Percentiles rank a stretch among this genome's conserved stretches.
Evolutionary conservation across 208 protist species (phyloP).

Genomic region (Trypanosoma rangeli): DNA sequence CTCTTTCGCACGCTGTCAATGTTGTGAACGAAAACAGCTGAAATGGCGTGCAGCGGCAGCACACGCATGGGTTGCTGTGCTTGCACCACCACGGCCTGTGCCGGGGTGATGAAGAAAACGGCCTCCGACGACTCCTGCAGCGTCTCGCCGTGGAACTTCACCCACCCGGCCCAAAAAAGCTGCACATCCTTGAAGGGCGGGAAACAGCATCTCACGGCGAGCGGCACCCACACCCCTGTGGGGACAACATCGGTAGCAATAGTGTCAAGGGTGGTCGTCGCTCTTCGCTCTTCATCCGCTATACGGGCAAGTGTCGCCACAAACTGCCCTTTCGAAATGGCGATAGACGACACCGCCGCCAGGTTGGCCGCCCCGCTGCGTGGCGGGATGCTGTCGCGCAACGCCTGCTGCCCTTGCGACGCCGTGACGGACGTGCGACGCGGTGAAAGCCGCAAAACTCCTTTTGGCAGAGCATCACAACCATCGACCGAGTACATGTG

Average conservation of each 20-base stretch:
- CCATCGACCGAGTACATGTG: neutral
- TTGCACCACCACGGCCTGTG: constrained; percentile 14
- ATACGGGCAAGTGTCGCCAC: constrained; percentile 11
- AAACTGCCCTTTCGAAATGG: neutral
- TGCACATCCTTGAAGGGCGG: constrained; percentile 19
- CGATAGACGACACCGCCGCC: neutral
- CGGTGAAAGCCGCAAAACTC: neutral
- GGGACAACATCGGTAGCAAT: neutral
- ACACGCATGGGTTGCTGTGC: constrained; percentile 12
- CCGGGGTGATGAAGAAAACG: constrained; percentile 2
- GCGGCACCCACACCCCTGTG: neutral
- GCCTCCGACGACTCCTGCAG: neutral
- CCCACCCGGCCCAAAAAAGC: constrained; percentile 8
- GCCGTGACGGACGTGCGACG: neutral
- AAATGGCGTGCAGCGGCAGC: constrained; percentile 13
- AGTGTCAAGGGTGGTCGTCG: neutral
- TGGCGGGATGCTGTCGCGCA: constrained; percentile 13
- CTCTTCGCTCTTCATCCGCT: constrained; percentile 1
- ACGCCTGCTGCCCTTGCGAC: neutral
- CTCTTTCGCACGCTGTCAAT: neutral
- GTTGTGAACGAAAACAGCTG: neutral
- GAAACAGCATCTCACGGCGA: neutral
- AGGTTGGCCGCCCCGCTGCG: neutral
- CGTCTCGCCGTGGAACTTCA: neutral
- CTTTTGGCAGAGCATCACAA: neutral